Evolutionary conservation across 306 rosid species (phyloP).

Genomic region (Benincasa hispida): DNA sequence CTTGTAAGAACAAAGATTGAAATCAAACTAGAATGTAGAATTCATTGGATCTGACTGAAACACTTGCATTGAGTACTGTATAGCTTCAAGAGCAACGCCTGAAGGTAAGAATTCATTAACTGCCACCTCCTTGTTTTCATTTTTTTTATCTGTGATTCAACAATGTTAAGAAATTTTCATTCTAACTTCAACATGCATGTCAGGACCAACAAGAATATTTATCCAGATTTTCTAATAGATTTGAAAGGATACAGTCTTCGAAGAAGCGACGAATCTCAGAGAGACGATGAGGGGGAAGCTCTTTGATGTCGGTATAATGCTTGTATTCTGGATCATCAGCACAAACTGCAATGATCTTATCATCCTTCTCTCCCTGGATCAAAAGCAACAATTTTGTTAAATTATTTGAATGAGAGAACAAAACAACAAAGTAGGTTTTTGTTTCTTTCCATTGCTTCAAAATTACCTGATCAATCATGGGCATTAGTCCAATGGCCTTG

Average conservation of each 20-base stretch:
- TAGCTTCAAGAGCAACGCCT: conserved; percentile 58
- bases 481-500: conserved; percentile 88
- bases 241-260: conserved; percentile 82
- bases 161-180: conserved; percentile 22
- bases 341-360: conserved; percentile 93
- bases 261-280: conserved; percentile 88
- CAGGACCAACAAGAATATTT: neutral
- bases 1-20: neutral
- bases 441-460: neutral
- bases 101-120: conserved; percentile 80
- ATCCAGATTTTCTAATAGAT: neutral
- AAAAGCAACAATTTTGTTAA: neutral
- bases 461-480: conserved; percentile 95
- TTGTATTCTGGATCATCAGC: conserved; percentile 96
- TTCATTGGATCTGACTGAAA: neutral
- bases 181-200: neutral
- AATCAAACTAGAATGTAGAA: neutral
- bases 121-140: conserved; percentile 96
- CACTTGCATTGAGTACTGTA: conserved; percentile 39
- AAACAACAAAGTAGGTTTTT: neutral
- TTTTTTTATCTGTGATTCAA: conserved; percentile 62
- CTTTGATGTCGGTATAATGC: conserved; percentile 61
- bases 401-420: neutral
- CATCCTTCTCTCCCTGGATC: conserved; percentile 89
- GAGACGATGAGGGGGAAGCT: conserved; percentile 93